A percentile compares a stretch with the other conserved stretches of the same genome.
Evolutionary conservation across 2,329 filamentous ascomycete genomes (phyloP).

Genomic region (Emmonsia crescens): DNA sequence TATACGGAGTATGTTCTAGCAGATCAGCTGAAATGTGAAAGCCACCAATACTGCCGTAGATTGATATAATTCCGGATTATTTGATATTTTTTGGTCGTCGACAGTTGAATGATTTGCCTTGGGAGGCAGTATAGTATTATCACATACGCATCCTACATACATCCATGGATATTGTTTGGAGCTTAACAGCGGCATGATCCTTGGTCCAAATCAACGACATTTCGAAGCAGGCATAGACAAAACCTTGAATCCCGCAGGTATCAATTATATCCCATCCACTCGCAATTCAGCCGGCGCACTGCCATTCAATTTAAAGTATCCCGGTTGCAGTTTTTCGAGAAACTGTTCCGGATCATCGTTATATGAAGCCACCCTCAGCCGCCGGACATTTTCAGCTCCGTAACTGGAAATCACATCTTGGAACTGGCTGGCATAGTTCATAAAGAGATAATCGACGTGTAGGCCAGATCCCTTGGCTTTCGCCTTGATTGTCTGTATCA

Average conservation of each 20-base stretch:
- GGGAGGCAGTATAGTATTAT: neutral
- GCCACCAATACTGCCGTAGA: neutral
- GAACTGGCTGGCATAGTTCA: slow-evolving; percentile 38
- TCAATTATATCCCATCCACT: neutral
- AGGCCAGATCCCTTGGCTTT: slow-evolving; percentile 21
- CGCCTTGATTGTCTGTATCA: slow-evolving; percentile 20
- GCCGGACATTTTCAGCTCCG: slow-evolving; percentile 23
- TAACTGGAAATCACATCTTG: slow-evolving; percentile 36
- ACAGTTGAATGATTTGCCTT: neutral
- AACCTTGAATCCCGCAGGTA: neutral
- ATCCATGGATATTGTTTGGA: too few species aligned
- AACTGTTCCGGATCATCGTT: neutral
- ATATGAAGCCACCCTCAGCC: neutral
- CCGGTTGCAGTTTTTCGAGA: neutral
- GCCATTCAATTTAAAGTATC: neutral
- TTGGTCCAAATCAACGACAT: neutral
- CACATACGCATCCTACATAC: neutral
- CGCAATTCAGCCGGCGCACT: neutral
- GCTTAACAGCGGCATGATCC: neutral
- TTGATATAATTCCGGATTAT: neutral
- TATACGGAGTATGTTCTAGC: neutral
- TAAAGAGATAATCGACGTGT: slow-evolving; percentile 30
- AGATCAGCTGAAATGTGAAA: neutral
- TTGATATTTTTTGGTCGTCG: neutral
- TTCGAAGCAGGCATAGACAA: neutral